Evolutionary conservation across 225 moss, liverwort and hornwort genomes (phyloP), one percentile per base, ranked within the genome.

Genomic region (Climacium dendroides): DNA sequence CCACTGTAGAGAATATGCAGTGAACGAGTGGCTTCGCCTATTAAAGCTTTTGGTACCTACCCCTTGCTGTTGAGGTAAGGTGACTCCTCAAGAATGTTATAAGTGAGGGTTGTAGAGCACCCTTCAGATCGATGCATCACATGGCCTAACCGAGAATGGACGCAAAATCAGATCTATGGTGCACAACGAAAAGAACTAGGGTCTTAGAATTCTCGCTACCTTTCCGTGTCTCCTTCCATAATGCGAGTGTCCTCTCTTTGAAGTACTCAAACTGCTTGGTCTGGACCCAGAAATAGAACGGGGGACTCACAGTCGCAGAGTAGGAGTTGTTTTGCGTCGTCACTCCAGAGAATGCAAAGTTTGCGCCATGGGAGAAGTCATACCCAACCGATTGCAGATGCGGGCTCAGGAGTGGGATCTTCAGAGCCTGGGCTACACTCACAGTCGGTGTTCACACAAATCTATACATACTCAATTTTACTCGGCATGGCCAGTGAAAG

Each of bases 371-470:
- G 32, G 75, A 85, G 85, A 87, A 91, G 59, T 90, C 89, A 74
- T 15, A 82, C 47, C 75, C 91, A 18, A 90, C 80, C 45, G 91
- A 72, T 48, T 91, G 90, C 87, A 89, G 35, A 52, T 83, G 5
- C 4, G 91, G 89, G 65, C 90, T 89, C 23, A 93, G 80, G 20
- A 90, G 78, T 65, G 93, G 89, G 53, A 91, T 87, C 41, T 85
- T 71, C 85, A 93, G 72, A 39, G 91, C 91, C 78, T 90, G 89
- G 5, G 91, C 93, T 93, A 75, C 91, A 89, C 35, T 58, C 73
- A 73, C 73, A 59, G 16, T 55, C 26, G 41, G 5, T 43, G 16
- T 8, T 47, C 59, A 59, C 17, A 58, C 72, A 84, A 29, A 10
- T 37, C 25, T 18, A 10, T 28, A 75, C 34, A 16, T 24, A 41